Base-by-base conservation (phyloP, 352 stramenopile species). In the Phytophthora colocasiae region DNA sequence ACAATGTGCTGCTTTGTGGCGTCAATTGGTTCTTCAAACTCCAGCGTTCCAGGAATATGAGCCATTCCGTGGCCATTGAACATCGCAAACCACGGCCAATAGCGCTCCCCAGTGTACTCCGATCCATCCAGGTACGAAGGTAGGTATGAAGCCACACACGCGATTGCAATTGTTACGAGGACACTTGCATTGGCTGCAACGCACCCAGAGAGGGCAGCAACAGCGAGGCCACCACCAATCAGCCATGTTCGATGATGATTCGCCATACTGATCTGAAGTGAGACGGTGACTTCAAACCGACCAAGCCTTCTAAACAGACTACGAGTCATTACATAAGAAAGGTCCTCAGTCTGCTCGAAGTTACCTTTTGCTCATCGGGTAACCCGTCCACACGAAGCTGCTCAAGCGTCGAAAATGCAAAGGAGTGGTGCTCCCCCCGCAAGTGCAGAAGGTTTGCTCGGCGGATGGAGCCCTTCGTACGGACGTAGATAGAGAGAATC, bases 1-100 rank as follows among this genome's bases (percentile, higher is more conserved):
- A 93, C 91, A 27, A 96, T 86, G 56, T 94, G 88, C 58, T 92
- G 85, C 70, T 81, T 84, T 27, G 49, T 58, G 5, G 81, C 74
- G 34, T 89, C 75, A 44, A 94, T 61, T 8, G 72, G 70, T 48
- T 85, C 75, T 49, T 96, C 84, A 66, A 87, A 91, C 61, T 93
- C 83, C 36, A 93, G 63, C 47, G 82, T 90, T 54, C 73, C 79
- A 0, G 73, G 66, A 49, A 91, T 78, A 22, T 69, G 53, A 4
- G 70, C 47, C 58, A 89, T 70, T 22, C 68, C 40, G 9, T 38
- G 48, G 12, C 66, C 72, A 22, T 66, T 68, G 73, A 80, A 83
- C 17, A 45, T 69, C 36, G 75, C 79, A 40, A 88, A 90, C 69
- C 68, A 78, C 14, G 78, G 81, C 81, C 81, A 90, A 53, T 76